Evolutionary conservation across 352 stramenopile species (phyloP), one percentile per base, ranked within the genome.

Genomic region (Pythium guiyangense): DNA sequence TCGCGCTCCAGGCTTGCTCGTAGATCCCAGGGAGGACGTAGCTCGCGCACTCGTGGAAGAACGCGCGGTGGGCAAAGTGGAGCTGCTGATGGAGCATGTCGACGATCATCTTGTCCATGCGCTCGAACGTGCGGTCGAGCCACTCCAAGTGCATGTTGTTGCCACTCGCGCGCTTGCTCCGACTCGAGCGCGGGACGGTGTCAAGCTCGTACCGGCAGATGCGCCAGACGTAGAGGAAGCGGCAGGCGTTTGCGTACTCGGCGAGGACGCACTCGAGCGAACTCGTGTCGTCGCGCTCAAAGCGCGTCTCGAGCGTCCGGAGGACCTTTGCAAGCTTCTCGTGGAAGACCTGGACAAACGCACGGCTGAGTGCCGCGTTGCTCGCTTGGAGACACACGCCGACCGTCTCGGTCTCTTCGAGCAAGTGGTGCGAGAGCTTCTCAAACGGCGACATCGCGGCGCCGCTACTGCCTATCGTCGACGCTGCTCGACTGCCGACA

Each of bases 401-500:
- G n/a, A 90, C 61, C 18, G 87, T 66, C 44, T 91, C 80, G 3
- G 69, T 86, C 42, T 91, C 80, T 70, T 91, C 80, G 0, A 91
- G 69, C 49, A 91, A 69, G 57, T 88, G 76, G 39, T 91, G 81
- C 3, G 73, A 58, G 4, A 91, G 64, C 50, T 86, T 90, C 20
- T 88, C 79, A 52, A 87, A 89, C 5, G 64, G 67, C 14, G 78
- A 91, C 11, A 85, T 45, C 11, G 27, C 26, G 14, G 44, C 44
- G 3, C n/a, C 31, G 14, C 25, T 3, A 2, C 5, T 20, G 0
- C 25, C 42, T n/a, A 11, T 14, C 25, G 27, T 15, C n/a, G 9
- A 12, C 4, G 6, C 8, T 6, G 6, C 31, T 37, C 31, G 31
- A 37, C 31, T 37, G 0, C 31, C 31, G 2, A 4, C 31, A 45